phyloP scores from a whole-genome alignment of 2,329 filamentous ascomycete species.

The Neonectria ditissima region DNA sequence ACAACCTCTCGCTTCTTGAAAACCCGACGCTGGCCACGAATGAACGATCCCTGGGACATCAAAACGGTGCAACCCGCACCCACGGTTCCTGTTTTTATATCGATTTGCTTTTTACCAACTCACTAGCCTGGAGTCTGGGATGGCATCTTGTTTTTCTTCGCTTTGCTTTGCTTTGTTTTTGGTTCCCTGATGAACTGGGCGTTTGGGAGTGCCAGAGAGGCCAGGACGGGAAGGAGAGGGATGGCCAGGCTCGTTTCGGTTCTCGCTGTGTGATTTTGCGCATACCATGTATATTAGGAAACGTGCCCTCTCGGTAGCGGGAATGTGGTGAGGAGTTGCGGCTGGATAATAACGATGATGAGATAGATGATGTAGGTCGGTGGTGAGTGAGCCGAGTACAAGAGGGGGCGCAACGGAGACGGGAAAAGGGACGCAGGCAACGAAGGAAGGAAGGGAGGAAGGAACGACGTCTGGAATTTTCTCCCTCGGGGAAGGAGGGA shows the following conservation, averaged over 20 bases:
- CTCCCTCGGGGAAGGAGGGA: constrained; percentile 40
- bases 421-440: constrained; percentile 14
- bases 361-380: constrained; percentile 13
- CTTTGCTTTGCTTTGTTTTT: constrained; percentile 25
- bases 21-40: constrained; percentile 30
- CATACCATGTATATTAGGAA: constrained; percentile 33
- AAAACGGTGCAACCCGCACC: constrained; percentile 15
- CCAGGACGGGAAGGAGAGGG: constrained; percentile 22
- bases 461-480: constrained; percentile 27
- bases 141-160: constrained; percentile 34
- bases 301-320: constrained; percentile 9
- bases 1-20: constrained; percentile 27
- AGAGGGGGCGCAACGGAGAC: constrained; percentile 8
- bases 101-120: constrained; percentile 27
- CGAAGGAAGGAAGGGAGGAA: constrained; percentile 23
- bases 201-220: constrained; percentile 34
- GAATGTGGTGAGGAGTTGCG: constrained; percentile 5
- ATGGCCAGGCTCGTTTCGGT: constrained; percentile 26
- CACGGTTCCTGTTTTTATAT: constrained; percentile 20
- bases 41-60: constrained; percentile 28
- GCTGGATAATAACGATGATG: constrained; percentile 18
- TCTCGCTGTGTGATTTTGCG: constrained; percentile 24
- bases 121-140: constrained; percentile 42
- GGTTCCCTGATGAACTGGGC: constrained; percentile 37
- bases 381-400: neutral